Evolutionary conservation across 495 filamentous ascomycete species (phyloP), one percentile per base, ranked within the genome.

Genomic region (Friedmanniomyces simplex): DNA sequence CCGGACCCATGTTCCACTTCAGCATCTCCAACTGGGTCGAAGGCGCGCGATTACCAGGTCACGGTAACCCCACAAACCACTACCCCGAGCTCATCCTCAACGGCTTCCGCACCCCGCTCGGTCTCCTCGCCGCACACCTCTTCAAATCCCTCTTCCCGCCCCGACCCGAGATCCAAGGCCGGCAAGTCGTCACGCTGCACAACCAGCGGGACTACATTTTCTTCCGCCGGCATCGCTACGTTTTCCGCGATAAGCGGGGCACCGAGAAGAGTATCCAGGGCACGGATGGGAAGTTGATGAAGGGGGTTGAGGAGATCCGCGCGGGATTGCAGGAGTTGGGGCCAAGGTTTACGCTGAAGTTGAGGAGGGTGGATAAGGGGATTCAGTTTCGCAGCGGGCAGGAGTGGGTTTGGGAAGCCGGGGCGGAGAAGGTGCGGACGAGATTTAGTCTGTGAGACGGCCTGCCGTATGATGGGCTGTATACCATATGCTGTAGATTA

Each of bases 131-230:
- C 0, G 93, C 90, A 13, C 84, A 87, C 60, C 75, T 95, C 0
- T 91, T 97, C 77, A 79, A 84, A 58, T 81, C 80, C 0, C 70
- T 96, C 39, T 96, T 93, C 73, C 91, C 91, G 0, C 76, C 84
- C 1, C 79, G 82, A 52, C 90, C 93, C 3, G 88, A 98, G 56
- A 71, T 96, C 1, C 73, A 79, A 25, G 91, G 91, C 5, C 73
- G 93, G 18, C 89, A 96, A 61, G 89, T 95, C 0, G 84, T 95
- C 30, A 96, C 91, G 6, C 66, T 96, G 46, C 91, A 96, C 68
- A 96, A 95, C 63, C 91, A 96, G 71, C 84, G 93, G 57, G 91
- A 98, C 71, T 98, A 95, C 71, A 88, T 96, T 61, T 98, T 98
- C 65, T 76, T 96, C 47, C 78, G 93, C 8, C 75, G 91, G 26